Evolutionary conservation across 768 basidiomycete genomes (phyloP), one percentile per base, ranked within the genome.

Genomic region (Suillus fuscotomentosus): DNA sequence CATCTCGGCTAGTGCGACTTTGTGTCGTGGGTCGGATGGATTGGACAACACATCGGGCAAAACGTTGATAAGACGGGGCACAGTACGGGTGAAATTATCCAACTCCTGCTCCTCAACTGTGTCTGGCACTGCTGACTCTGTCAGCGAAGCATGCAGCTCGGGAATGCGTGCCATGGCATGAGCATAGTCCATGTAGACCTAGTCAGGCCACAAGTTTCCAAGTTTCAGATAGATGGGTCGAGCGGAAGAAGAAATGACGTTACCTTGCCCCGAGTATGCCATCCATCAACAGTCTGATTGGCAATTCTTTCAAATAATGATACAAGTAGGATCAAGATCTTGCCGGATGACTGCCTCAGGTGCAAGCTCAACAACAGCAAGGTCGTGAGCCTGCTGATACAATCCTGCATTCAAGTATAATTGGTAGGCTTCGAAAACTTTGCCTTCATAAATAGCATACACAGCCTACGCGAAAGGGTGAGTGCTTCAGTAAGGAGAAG

Each of bases 201-300:
- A 42, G 61, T 53, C 1, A 48, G 56, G 20, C 43, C 55, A 17
- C n/a, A 14, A 20, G 38, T 54, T 31, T 38, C 36, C 31, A 31
- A 31, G 31, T 31, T 51, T 45, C 39, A 56, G 66, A 60, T 69
- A 62, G 63, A 66, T n/a, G 36, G 54, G 36, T 56, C 68, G 38
- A 1, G 2, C 5, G 41, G 24, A 45, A 60, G 22, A 38, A 60
- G 22, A 68, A 70, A 61, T 43, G 38, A 45, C 66, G 65, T 39
- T 68, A 91, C 94, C 84, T 95, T 90, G 60, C 96, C 96, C 42
- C 91, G 88, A 42, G 86, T 82, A 70, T 89, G 83, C 96, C 96
- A 97, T 10, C 87, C 87, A 50, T 86, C 86, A 11, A 96, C 83
- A 3, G 79, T 73, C 45, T 80, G 60, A 13, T 82, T 83, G 27